A percentile compares a stretch with the other conserved stretches of the same genome.
Conservation (phyloP, 192 early-diverging fungal species). For the Linnemannia exigua region DNA sequence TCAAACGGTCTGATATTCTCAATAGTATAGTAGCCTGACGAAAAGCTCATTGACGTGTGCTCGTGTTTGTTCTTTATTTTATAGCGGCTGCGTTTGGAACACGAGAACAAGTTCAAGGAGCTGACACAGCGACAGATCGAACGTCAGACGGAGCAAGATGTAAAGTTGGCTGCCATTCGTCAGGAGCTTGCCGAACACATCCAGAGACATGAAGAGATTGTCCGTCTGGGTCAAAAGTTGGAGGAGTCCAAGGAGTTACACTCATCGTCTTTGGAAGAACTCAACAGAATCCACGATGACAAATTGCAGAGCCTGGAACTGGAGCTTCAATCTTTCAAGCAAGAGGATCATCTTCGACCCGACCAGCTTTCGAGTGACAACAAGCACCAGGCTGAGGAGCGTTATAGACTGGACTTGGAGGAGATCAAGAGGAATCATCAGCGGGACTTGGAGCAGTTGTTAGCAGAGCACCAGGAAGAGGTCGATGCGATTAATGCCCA, state of each 20-base stretch:
- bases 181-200: slow-evolving; percentile 12
- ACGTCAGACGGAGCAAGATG: slow-evolving; percentile 11
- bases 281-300: slow-evolving; percentile 49
- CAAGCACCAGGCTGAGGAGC: slow-evolving; percentile 4
- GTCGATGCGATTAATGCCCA: slow-evolving; percentile 1
- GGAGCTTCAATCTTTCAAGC: slow-evolving; percentile 33
- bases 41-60: not conserved
- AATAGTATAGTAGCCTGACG: not conserved
- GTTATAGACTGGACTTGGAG: slow-evolving; percentile 29
- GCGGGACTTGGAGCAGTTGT: slow-evolving; percentile 8
- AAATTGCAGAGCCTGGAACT: slow-evolving; percentile 32
- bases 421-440: slow-evolving; percentile 9
- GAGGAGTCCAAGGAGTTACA: slow-evolving; percentile 22
- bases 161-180: slow-evolving; percentile 5
- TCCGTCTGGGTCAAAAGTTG: slow-evolving; percentile 18
- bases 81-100: slow-evolving; percentile 26
- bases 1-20: not conserved
- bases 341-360: slow-evolving; percentile 11
- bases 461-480: slow-evolving; percentile 25
- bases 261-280: slow-evolving; percentile 28
- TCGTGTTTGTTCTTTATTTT: not conserved
- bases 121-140: not conserved
- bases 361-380: not conserved
- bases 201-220: slow-evolving; percentile 12
- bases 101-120: slow-evolving; percentile 25